Percentiles rank a stretch among this genome's conserved stretches.
These are phyloP conservation scores for Blastobotrys robertii DNA, from an alignment of 805 yeast species.

Conservation along the genomic window DNA sequence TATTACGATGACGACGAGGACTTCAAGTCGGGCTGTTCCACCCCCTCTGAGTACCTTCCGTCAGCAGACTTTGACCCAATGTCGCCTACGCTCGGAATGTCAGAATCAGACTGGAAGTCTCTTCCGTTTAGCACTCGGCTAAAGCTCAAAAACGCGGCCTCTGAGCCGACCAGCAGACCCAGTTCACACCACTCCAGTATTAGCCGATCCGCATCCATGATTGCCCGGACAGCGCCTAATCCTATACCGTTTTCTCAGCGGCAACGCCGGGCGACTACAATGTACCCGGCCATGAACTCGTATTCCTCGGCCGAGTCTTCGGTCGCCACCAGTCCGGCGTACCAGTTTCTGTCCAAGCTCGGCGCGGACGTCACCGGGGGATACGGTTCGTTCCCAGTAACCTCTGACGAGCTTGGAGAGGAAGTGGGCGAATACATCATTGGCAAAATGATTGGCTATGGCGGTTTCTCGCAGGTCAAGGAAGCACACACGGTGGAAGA, in stretches of 20 bases:
- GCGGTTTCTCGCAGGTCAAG: conserved; percentile 83
- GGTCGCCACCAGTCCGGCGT: conserved; percentile 15
- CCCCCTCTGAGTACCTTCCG: too few relatives aligned
- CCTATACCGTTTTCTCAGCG: conserved; percentile 10
- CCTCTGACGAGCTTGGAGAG: conserved; percentile 38
- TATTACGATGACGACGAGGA: too few relatives aligned
- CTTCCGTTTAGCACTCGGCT: conserved; percentile 17
- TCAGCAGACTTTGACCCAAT: neutral
- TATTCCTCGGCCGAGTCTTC: conserved; percentile 7
- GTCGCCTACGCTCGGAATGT: conserved; percentile 14
- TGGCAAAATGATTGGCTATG: conserved; percentile 73
- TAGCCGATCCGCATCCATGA: conserved; percentile 3
- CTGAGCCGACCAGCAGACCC: conserved; percentile 1
- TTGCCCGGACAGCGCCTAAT: conserved; percentile 2
- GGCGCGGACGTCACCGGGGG: conserved; percentile 8
- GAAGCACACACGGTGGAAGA: conserved; percentile 41
- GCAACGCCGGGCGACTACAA: conserved; percentile 11
- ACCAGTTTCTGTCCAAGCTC: conserved; percentile 14
- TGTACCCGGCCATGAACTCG: conserved; percentile 8
- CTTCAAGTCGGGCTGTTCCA: too few relatives aligned
- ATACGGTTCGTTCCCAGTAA: neutral
- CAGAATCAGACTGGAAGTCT: conserved; percentile 17
- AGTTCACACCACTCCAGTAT: neutral
- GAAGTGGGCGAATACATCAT: conserved; percentile 48
- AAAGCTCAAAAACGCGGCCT: conserved; percentile 11